Evolutionary conservation across 768 basidiomycete species (phyloP), one percentile per base, ranked within the genome.

Genomic region (Russula lepida): DNA sequence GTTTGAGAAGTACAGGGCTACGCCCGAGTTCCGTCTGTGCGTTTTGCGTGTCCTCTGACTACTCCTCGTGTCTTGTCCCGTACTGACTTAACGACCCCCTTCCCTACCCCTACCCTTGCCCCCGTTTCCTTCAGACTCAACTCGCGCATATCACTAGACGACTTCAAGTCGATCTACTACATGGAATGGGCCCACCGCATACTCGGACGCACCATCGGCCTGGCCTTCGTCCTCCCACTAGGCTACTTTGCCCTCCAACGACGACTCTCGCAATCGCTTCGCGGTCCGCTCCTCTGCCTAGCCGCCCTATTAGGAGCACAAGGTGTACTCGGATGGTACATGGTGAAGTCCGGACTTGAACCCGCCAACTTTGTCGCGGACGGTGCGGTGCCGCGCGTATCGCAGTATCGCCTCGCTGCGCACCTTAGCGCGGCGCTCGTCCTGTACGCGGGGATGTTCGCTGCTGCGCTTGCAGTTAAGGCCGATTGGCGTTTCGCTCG

Each of bases 101-200:
- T n/a, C n/a, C n/a, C n/a, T n/a, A n/a, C n/a, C n/a, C n/a, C n/a
- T n/a, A n/a, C n/a, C n/a, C 62, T 65, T 32, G 3, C 32, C 54
- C 52, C 57, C 7, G 4, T 46, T 46, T 9, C 69, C 13, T 11
- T 30, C 50, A 98, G 95, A 69, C 75, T 94, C 64, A 99, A 99
- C 72, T 87, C 91, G 62, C 84, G 86, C 11, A 94, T 97, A 58
- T 84, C 85, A 32, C 74, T 98, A 58, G 79, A 85, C 30, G 89
- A 98, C 69, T 99, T 99, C 78, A 98, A 99, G 73, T 81, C 81
- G 63, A 98, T 99, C 61, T 99, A 94, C 74, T 89, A 88, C 75
- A 95, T 94, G 95, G 97, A 99, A 80, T 99, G 94, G 92, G 83
- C 84, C 6, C 97, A 99, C 74, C 89, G 97, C 46, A 75, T 95